Base-by-base conservation (phyloP, 495 filamentous ascomycete species). In the Penicillium verhagenii region DNA sequence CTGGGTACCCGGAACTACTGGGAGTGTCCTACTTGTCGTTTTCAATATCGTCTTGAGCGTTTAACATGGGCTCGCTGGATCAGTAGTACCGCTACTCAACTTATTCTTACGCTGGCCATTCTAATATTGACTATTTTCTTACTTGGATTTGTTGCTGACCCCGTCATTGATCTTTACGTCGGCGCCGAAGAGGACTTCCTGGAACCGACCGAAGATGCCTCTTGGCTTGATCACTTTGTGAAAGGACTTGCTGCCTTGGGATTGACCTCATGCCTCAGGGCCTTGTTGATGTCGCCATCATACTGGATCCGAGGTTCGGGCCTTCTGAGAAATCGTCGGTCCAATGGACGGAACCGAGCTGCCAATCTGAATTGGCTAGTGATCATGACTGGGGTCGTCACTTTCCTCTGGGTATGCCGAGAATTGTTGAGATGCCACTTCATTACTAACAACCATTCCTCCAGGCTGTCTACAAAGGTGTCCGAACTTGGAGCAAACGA, bases 131-230 rank as follows among this genome's bases (percentile, higher is more conserved):
- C 85, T 40, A 73, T 95, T 25, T 97, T 92, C 59, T 6, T 90
- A 2, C 81, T 96, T 56, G 92, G 92, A 50, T 97, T 97, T 62
- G 71, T 97, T 65, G 92, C 91, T 56, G 93, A 97, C 73, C 92
- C 92, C 10, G 90, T 97, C 60, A 89, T 98, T 66, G 88, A 89
- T 56, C 74, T 96, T 18, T 96, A 91, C 74, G 68, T 93, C 14
- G 91, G 95, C 64, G 90, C 90, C 0, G 79, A 60, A 24, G 57
- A 65, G 57, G 61, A 72, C 43, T 56, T 64, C 23, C 64, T 74
- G 48, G 63, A 72, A 38, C 63, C 70, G 43, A 56, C 64, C 16
- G 66, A 75, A 52, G 64, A 73, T 31, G 64, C 71, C 2, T 75
- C 76, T 5, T 97, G 92, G 92, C 58, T 75, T 4, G 84, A 86